Percentiles rank a stretch among this genome's conserved stretches.
These are phyloP conservation scores for Selaginella moellendorffii DNA, from an alignment of 75 land plant species.

Conservation along the genomic window DNA sequence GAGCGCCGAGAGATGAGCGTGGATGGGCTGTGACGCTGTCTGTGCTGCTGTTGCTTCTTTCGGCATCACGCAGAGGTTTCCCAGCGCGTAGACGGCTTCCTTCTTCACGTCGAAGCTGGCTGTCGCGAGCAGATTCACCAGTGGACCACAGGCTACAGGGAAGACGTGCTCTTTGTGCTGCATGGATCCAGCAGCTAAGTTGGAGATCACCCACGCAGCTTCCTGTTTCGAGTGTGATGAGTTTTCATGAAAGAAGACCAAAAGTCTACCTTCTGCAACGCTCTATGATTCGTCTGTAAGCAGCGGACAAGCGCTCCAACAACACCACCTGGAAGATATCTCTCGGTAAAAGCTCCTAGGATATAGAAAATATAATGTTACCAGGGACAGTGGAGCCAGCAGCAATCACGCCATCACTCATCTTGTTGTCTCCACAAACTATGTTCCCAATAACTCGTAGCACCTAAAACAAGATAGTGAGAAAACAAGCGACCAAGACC, in stretches of 20 bases:
- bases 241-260: neutral
- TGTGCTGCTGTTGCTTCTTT: conserved; percentile 37
- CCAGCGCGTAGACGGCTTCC: conserved; percentile 81
- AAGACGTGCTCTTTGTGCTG: conserved; percentile 66
- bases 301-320: conserved; percentile 53
- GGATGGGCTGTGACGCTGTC: conserved; percentile 16
- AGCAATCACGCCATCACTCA: conserved; percentile 37
- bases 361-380: too few species aligned
- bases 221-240: conserved; percentile 34
- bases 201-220: conserved; percentile 90
- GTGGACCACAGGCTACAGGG: conserved; percentile 38
- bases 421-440: conserved; percentile 52
- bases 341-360: too few species aligned
- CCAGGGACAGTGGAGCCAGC: conserved; percentile 57
- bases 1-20: conserved; percentile 55
- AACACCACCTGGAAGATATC: conserved; percentile 56
- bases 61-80: conserved; percentile 79
- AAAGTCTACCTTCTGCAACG: conserved; percentile 96
- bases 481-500: neutral
- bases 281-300: conserved; percentile 68
- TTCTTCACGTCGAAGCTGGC: conserved; percentile 88
- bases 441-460: conserved; percentile 81
- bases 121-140: conserved; percentile 50
- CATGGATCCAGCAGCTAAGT: conserved; percentile 81
- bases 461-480: conserved; percentile 29